Conservation (phyloP, 495 filamentous ascomycete genomes). For the Bacidia gigantensis region DNA sequence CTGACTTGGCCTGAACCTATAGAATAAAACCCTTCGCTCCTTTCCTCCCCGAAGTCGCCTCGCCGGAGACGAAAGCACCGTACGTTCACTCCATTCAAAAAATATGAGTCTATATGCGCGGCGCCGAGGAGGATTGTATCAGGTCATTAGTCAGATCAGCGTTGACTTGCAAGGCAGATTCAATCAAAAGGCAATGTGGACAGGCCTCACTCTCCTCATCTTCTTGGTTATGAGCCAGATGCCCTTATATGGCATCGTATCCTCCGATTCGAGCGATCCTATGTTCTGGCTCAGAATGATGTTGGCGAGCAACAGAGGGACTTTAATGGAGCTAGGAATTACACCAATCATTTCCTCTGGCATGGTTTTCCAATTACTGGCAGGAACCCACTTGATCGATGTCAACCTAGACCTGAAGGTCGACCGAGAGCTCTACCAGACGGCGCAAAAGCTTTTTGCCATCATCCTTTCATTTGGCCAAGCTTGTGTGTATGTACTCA, state of each 20-base stretch:
- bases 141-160: no score
- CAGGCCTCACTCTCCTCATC: constrained; percentile 54
- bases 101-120: no score
- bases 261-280: constrained; percentile 92
- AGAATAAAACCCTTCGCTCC: constrained; percentile 94
- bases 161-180: no score
- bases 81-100: not conserved
- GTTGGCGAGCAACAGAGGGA: constrained; percentile 97
- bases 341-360: constrained; percentile 98
- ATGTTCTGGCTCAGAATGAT: constrained; percentile 99
- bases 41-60: constrained; percentile 95
- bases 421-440: constrained; percentile 98
- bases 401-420: constrained; percentile 99
- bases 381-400: constrained; percentile 98
- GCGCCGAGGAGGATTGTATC: no score
- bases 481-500: constrained; percentile 80
- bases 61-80: constrained; percentile 87
- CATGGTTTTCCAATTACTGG: constrained; percentile 98
- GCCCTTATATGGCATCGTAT: constrained; percentile 92
- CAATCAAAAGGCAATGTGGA: constrained; percentile 99
- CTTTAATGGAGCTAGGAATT: constrained; percentile 97
- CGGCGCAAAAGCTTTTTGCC: constrained; percentile 98
- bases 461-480: constrained; percentile 96
- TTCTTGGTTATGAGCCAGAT: constrained; percentile 99
- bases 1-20: no score